Evolutionary conservation across 1,284 basidiomycete species (phyloP), one percentile per base, ranked within the genome.

Genomic region (Erythrobasidium hasegawianum): DNA sequence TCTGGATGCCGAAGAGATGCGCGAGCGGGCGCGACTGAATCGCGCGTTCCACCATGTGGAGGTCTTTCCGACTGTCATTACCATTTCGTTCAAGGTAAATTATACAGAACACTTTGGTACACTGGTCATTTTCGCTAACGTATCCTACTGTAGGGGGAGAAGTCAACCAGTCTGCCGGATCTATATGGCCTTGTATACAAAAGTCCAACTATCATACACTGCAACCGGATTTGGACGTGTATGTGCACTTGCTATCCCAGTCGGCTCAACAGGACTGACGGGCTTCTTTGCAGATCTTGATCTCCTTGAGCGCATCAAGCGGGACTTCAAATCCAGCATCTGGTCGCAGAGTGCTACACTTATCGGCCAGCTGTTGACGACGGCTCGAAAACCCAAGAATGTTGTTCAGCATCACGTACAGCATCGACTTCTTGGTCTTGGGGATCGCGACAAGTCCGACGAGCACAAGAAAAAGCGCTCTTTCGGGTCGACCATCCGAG

Each of bases 141-240:
- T n/a, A n/a, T 47, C 49, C 45, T 14, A 18, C 18, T 18, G 26
- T 24, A 78, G 77, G 80, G 81, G 58, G 81, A 82, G 57, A 79
- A 77, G 66, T 74, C 79, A 26, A 81, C 80, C 72, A 78, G 78
- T 26, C 75, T 81, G 57, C 79, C 80, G 1, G 79, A 83, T 66
- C 73, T 82, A 33, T 81, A 80, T 71, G 81, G 83, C 68, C 78
- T 84, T 64, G 79, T 79, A 38, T 80, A 82, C 74, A 76, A 77
- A 52, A 79, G 80, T 13, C 83, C 83, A 2, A 74, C 75, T 13
- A 76, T 96, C 55, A 86, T 88, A 73, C 94, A 91, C 77, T 83
- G 85, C 70, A 91, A 94, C 76, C 86, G 90, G 76, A 92, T 90
- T 0, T 91, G 86, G 84, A 78, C 89, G 82, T 90, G 90, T 71